A percentile compares a stretch with the other conserved stretches of the same genome.
These are phyloP conservation scores for Starmerella tilneyi DNA, from an alignment of 805 yeast species.

Conservation along the genomic window DNA sequence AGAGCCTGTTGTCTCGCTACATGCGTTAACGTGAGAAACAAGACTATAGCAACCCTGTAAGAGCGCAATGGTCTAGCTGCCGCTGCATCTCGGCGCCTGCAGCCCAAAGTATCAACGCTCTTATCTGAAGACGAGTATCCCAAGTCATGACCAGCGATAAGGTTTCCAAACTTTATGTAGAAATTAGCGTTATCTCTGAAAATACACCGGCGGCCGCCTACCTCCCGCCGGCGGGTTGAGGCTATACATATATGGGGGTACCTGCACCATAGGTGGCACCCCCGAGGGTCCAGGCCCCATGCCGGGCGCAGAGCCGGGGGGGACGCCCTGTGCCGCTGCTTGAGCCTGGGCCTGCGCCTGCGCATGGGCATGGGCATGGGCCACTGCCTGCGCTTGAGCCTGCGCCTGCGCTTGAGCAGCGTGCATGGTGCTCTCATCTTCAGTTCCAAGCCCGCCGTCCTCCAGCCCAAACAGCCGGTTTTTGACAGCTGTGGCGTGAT, in stretches of 20 bases:
- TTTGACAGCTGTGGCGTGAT: constrained; percentile 27
- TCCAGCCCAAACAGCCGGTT: constrained; percentile 35
- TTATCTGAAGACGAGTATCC: too few species aligned
- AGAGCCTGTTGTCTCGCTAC: too few species aligned
- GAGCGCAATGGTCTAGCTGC: too few species aligned
- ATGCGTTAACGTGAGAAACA: too few species aligned
- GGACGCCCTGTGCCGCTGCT: constrained; percentile 22
- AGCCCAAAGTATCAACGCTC: too few species aligned
- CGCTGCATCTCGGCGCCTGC: too few species aligned
- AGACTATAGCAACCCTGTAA: too few species aligned
- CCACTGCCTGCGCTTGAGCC: constrained; percentile 22
- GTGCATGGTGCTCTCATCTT: constrained; percentile 15
- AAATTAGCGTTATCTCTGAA: constrained; percentile 44
- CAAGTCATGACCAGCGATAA: too few species aligned
- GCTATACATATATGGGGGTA: constrained; percentile 20
- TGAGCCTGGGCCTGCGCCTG: constrained; percentile 25
- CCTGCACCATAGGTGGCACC: constrained; percentile 17
- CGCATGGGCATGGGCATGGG: constrained; percentile 23
- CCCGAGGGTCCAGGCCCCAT: constrained; percentile 9
- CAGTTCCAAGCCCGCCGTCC: constrained; percentile 19
- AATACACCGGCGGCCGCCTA: constrained; percentile 19
- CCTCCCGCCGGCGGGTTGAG: constrained; percentile 24
- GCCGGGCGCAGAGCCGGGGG: constrained; percentile 3
- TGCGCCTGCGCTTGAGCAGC: constrained; percentile 13
- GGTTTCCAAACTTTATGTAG: too few species aligned